These are phyloP conservation scores for Colletotrichum sp. DNA, from an alignment of 2,329 filamentous ascomycete species.

Conservation along the genomic window DNA sequence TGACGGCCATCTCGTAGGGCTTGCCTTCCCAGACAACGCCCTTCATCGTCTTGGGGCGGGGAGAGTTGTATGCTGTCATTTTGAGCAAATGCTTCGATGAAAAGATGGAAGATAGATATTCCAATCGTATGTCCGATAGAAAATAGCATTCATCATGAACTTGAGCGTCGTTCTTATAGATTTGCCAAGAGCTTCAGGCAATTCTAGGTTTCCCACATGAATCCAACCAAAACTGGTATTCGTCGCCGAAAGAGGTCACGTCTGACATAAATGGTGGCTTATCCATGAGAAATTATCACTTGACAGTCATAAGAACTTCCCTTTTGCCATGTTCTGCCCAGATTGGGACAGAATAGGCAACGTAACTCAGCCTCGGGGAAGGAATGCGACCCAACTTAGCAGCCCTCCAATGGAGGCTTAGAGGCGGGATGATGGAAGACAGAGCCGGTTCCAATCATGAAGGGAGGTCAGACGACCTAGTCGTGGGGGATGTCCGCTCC, in stretches of 20 bases:
- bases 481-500: not conserved
- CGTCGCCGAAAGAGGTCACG: not conserved
- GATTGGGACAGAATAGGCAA: not conserved
- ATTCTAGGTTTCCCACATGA: not conserved
- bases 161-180: not conserved
- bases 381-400: not conserved
- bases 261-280: not conserved
- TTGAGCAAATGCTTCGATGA: not conserved
- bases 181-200: not conserved
- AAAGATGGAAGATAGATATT: not conserved
- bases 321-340: not conserved
- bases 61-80: not conserved
- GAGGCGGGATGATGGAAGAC: not conserved
- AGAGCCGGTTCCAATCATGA: not conserved
- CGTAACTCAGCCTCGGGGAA: not conserved
- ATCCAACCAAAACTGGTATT: accelerated
- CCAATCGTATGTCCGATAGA: not conserved
- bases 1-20: slow-evolving; percentile 19
- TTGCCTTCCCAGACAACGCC: slow-evolving; percentile 29
- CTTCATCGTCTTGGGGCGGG: slow-evolving; percentile 3
- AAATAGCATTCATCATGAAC: not conserved
- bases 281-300: not conserved
- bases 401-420: not conserved
- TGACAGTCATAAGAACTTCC: not conserved
- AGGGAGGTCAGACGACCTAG: not conserved